Evolutionary conservation across 805 yeast species (phyloP), one percentile per base, ranked within the genome.

Genomic region (Yamadazyma scolyti): DNA sequence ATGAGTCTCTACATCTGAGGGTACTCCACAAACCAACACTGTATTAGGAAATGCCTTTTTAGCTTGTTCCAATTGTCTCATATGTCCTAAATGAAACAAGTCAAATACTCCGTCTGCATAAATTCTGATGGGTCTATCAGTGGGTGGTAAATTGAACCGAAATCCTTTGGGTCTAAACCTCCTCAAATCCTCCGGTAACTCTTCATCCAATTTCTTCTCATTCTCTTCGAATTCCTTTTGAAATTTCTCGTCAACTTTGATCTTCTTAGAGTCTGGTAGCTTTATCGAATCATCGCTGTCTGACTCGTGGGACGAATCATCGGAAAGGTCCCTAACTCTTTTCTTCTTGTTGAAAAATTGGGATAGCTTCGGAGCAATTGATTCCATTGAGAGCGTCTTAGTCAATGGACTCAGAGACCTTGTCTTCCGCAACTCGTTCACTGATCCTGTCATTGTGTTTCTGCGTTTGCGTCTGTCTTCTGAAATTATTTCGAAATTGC

Each of bases 71-170:
- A 93, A 69, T 58, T 93, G 98, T 52, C 88, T 79, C 98, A 93
- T 93, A 55, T 93, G 98, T 15, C 98, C 98, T 50, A 93, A 57
- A 59, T 93, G 98, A 64, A 93, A 93, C 40, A 93, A 65, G 60
- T 93, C 98, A 65, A 93, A 93, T 12, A 93, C 96, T 31, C 98
- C 98, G 60, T 93, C 98, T 5, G 98, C 98, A 55, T 93, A 93
- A n/a, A 93, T 77, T 38, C 98, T 73, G 17, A 93, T 77, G 1
- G 96, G 89, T 37, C 96, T 71, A 50, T 82, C 93, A 4, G 54
- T 65, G 2, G 96, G 94, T 2, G 98, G 98, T 16, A 79, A 46
- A 45, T 86, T 87, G 57, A 93, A 75, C 44, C 65, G 67, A 61
- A 61, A 87, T 2, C 96, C 96, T 19, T 60, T 58, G 15, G 96